These are phyloP conservation scores for Tetracladium setigerum DNA, from an alignment of 495 filamentous ascomycete genomes.

Conservation along the genomic window DNA sequence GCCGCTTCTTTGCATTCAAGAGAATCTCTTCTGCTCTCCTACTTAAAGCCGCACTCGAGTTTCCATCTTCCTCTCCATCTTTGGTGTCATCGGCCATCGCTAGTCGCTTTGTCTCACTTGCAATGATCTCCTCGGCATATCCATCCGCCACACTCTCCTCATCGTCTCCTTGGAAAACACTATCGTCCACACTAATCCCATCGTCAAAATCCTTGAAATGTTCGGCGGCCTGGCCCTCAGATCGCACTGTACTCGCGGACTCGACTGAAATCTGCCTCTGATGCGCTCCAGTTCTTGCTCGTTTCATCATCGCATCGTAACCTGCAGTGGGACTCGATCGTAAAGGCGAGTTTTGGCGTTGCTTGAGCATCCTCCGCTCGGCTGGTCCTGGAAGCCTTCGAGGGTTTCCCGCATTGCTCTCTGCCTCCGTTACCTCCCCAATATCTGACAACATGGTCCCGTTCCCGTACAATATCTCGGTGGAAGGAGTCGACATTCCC, in stretches of 20 bases:
- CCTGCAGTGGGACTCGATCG: conserved; percentile 32
- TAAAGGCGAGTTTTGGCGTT: conserved; percentile 14
- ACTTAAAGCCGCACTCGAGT: conserved; percentile 68
- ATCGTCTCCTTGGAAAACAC: conserved; percentile 50
- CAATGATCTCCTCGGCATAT: conserved; percentile 17
- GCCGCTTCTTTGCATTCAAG: conserved; percentile 79
- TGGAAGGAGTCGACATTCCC: conserved; percentile 47
- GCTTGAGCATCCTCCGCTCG: conserved; percentile 19
- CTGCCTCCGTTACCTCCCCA: conserved; percentile 59
- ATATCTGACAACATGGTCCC: conserved; percentile 65
- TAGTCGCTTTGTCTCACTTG: conserved; percentile 13
- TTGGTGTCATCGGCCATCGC: conserved; percentile 8
- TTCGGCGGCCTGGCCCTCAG: conserved; percentile 30
- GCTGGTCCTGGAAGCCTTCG: conserved; percentile 16
- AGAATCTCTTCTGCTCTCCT: conserved; percentile 80
- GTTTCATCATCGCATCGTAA: conserved; percentile 31
- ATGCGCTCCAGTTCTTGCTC: conserved; percentile 26
- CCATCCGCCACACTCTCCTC: conserved; percentile 48
- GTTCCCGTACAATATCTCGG: conserved; percentile 52
- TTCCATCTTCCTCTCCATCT: conserved; percentile 32
- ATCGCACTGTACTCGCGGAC: conserved; percentile 44
- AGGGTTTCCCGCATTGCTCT: conserved; percentile 35
- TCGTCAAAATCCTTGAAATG: conserved; percentile 50
- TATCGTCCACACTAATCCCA: conserved; percentile 46
- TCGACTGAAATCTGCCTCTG: conserved; percentile 18